Conservation (phyloP, 768 basidiomycete species). For the Podaxis sp. region DNA sequence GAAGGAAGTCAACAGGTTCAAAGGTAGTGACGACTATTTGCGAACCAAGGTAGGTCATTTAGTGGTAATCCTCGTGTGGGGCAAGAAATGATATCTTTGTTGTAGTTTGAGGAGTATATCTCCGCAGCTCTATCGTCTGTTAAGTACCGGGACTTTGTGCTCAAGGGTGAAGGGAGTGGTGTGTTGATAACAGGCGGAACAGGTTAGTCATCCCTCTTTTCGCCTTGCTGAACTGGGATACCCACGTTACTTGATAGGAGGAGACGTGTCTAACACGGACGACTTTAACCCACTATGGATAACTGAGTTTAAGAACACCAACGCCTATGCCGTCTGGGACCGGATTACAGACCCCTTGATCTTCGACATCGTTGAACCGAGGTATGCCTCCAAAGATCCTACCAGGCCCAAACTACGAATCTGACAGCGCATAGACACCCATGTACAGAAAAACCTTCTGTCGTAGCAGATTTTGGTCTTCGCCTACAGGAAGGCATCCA, state of each 20-base stretch:
- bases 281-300: constrained; percentile 92
- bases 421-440: constrained; percentile 61
- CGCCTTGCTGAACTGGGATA: not conserved
- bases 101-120: constrained; percentile 91
- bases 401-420: not conserved
- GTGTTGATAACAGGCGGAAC: constrained; percentile 67
- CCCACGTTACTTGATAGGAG: constrained; percentile 27
- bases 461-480: constrained; percentile 87
- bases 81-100: not conserved
- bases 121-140: constrained; percentile 82
- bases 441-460: constrained; percentile 85
- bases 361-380: constrained; percentile 93
- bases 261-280: constrained; percentile 53
- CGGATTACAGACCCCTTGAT: constrained; percentile 84
- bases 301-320: constrained; percentile 80
- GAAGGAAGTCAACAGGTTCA: constrained; percentile 53
- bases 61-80: not conserved
- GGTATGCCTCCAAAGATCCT: constrained; percentile 37
- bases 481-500: constrained; percentile 92
- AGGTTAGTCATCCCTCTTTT: constrained; percentile 26
- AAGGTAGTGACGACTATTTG: constrained; percentile 94
- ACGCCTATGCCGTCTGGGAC: constrained; percentile 90
- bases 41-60: constrained; percentile 61
- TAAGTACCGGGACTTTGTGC: constrained; percentile 84
- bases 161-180: constrained; percentile 58